Base-by-base conservation (phyloP, 495 filamentous ascomycete genomes). In the Penicillium canescens region DNA sequence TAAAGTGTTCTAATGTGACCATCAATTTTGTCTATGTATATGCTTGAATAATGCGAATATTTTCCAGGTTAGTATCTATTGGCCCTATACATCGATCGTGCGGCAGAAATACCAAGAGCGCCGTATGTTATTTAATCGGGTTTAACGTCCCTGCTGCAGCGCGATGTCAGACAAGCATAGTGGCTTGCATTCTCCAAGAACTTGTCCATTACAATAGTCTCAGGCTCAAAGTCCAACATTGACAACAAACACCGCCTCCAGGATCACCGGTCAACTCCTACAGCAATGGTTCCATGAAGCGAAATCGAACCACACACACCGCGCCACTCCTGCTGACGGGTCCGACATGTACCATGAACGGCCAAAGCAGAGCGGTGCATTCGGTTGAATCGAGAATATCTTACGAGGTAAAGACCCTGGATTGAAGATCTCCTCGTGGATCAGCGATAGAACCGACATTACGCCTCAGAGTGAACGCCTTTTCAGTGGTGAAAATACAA, bases 381-480 rank as follows among this genome's bases (percentile, higher is more conserved):
- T 9, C 1, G 42, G 10, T 6, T 14, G 14, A 44, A 18, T 44
- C 8, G n/a, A 44, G 24, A 14, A 31, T 18, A 31, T 5, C 6
- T 3, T n/a, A 33, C 42, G 42, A 18, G 39, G 9, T 0, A 12
- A 23, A 11, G 18, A 11, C 23, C 6, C 77, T 0, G 80, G 78
- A 0, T 65, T 83, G 2, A 60, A 65, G 10, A 63, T 84, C 20
- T 55, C 62, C 1, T 49, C 62, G 21, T 83, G 77, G 76, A 66
- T 80, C 39, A 76, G 69, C 61, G 81, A 83, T 56, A 69, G 77
- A 21, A 79, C 75, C n/a, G 56, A 59, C 28, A 24, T 54, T 21
- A 54, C 35, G 4, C 65, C 77, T 46, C 28, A 31, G 9, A 8
- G 61, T 78, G 44, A 46, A 74, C 20, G 59, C 63, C 60, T 63